Evolutionary conservation across 768 basidiomycete species (phyloP), one percentile per base, ranked within the genome.

Genomic region (Pilatotrama ljubarskyi): DNA sequence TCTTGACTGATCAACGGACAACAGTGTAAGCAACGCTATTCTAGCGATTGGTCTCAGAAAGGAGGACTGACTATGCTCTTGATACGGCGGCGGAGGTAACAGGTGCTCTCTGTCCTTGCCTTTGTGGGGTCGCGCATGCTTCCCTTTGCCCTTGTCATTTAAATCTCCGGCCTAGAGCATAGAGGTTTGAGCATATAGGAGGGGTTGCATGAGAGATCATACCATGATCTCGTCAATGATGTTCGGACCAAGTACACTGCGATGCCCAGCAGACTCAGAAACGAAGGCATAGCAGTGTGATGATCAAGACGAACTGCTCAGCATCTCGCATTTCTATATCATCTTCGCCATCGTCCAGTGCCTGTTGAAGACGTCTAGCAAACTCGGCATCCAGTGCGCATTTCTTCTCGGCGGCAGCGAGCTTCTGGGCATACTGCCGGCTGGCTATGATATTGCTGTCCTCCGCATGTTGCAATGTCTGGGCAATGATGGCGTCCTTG

Each of bases 331-430:
- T 62, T 1, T 55, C 72, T 7, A 69, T 65, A 35, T 75, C 73
- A 7, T 56, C 51, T 7, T 46, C 59, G 1, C 70, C 71, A 37
- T 67, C 62, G 32, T 75, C 69, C 44, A 73, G 65, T 4, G 72
- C 63, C 10, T 68, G 68, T 51, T 76, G 75, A 17, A 77, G 64
- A 24, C 65, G 68, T 20, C 66, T 66, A 3, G 76, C 76, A 57
- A 76, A 77, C 59, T 75, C 75, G 6, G 71, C 68, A 61, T 77
- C 76, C 5, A 75, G 55, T 24, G 68, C 60, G 15, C 69, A 37
- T 62, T 76, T 77, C 63, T 73, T 76, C 51, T 67, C 76, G 36
- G 71, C 69, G 13, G 75, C 76, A 9, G 74, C 74, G n/a, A 76
- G 57, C 51, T 66, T 73, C 55, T 72, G 74, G n/a, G 76, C 75